phyloP scores from a whole-genome alignment of 2,329 filamentous ascomycete species.

The Epichloe elymi region DNA sequence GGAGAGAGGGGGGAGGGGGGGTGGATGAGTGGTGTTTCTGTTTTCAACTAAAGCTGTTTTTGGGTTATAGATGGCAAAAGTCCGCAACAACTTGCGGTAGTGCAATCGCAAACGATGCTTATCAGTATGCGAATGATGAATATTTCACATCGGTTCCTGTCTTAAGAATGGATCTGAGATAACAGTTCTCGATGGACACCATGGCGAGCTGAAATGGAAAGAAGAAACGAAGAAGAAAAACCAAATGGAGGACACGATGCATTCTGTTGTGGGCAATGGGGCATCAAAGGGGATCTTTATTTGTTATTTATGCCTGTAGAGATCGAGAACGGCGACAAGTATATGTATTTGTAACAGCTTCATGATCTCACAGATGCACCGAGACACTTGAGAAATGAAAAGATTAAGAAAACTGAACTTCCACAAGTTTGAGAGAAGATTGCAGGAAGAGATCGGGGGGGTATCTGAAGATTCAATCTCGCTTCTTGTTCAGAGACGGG shows the following conservation, averaged over 20 bases:
- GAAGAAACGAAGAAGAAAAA: slow-evolving; percentile 5
- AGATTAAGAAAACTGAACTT: neutral
- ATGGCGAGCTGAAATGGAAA: slow-evolving; percentile 7
- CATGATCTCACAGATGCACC: slow-evolving; percentile 4
- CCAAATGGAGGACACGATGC: neutral
- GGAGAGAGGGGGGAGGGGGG: slow-evolving; percentile 5
- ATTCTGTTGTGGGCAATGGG: neutral
- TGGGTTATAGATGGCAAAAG: slow-evolving; percentile 14
- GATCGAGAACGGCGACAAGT: slow-evolving; percentile 10
- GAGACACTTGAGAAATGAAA: neutral
- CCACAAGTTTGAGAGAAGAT: no score
- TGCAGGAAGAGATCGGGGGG: no score
- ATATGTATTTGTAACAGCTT: slow-evolving; percentile 16
- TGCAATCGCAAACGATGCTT: neutral
- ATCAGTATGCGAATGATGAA: neutral
- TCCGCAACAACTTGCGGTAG: neutral
- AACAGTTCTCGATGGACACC: slow-evolving; percentile 1
- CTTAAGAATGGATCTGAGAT: neutral
- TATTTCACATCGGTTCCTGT: neutral
- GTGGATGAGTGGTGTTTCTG: slow-evolving; percentile 7
- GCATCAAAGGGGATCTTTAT: slow-evolving; percentile 1
- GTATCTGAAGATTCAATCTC: no score
- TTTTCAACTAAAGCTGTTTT: slow-evolving; percentile 8
- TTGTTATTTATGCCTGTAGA: slow-evolving; percentile 11
- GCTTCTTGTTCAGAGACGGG: no score